These are phyloP conservation scores for Didymella lethalis DNA, from an alignment of 2,329 filamentous ascomycete genomes.

Conservation along the genomic window DNA sequence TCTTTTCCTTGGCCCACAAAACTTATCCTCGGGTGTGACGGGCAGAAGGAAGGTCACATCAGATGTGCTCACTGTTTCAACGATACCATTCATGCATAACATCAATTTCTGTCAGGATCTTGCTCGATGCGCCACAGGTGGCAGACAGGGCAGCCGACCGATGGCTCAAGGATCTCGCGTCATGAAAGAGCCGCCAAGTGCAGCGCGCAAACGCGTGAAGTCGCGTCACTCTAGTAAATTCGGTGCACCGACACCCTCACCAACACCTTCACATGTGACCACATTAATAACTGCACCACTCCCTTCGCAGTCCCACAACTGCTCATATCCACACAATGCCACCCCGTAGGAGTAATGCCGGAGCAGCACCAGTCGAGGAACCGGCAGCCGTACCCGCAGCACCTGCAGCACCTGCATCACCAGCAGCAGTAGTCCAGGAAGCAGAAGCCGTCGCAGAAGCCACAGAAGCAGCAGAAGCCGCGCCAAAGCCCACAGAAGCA, in stretches of 20 bases:
- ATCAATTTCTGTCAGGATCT: background rate
- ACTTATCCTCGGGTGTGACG: background rate
- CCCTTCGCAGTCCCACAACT: slow-evolving; percentile 8
- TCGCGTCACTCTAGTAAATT: slow-evolving; percentile 26
- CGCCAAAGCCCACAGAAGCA: slow-evolving; percentile 1
- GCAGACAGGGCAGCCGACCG: background rate
- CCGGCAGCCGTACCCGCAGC: slow-evolving; percentile 25
- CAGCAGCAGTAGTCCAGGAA: slow-evolving; percentile 4
- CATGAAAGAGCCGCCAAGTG: slow-evolving; percentile 14
- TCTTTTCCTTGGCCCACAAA: background rate
- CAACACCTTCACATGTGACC: slow-evolving; percentile 24
- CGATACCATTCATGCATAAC: background rate
- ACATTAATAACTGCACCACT: slow-evolving; percentile 12
- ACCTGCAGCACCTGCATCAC: slow-evolving; percentile 3
- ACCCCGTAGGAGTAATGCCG: slow-evolving; percentile 58
- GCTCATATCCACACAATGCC: slow-evolving; percentile 49
- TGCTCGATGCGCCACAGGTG: background rate
- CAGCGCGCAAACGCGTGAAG: background rate
- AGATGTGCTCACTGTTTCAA: background rate
- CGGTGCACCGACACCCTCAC: slow-evolving; percentile 20
- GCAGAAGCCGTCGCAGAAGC: background rate
- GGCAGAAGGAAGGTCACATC: background rate
- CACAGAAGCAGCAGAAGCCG: background rate
- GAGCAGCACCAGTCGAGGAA: slow-evolving; percentile 50
- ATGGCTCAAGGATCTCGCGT: slow-evolving; percentile 3